Base-by-base conservation (phyloP, 179 eudicot species). In the Beta corolliflora region DNA sequence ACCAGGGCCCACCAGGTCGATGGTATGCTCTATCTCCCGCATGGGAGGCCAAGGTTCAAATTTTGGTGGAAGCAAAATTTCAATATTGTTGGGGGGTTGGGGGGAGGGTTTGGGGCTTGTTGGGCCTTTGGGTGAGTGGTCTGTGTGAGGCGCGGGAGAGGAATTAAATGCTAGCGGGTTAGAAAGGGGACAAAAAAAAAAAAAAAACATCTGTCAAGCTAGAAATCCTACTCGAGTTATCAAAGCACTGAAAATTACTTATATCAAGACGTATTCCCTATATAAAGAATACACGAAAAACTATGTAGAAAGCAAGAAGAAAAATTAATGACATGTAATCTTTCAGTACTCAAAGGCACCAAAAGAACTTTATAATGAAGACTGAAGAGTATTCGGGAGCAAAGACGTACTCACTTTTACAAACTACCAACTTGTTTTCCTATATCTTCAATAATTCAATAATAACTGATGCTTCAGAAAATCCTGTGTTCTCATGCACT, bases 391-490 rank as follows among this genome's bases (percentile, higher is more conserved):
- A 59, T 50, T 10, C 50, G 11, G 25, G 46, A 52, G 70, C 73
- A n/a, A n/a, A 77, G 41, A 50, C 64, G 60, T 61, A 64, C 67
- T 83, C 76, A 79, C 81, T 77, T 59, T 59, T 66, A 45, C 79
- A 58, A 55, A 64, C 29, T 55, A 73, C 23, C 50, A 41, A 73
- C 56, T 44, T 19, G 78, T 77, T 31, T 44, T 2, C 23, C n/a
- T 11, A 68, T 45, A 64, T 72, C 75, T 77, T 63, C 50, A 45
- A 70, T 54, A 77, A 41, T 15, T 36, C 72, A 31, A 45, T 60
- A 25, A 50, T 46, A 69, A 76, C 56, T 53, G 21, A 45, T 61
- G n/a, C 65, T 73, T 76, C 75, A 63, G n/a, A 54, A 53, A 72
- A 73, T 73, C 77, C 21, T 14, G 23, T 16, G 54, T 54, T 13